Conservation (phyloP, 495 filamentous ascomycete species). For the Penicillium goetzii region DNA sequence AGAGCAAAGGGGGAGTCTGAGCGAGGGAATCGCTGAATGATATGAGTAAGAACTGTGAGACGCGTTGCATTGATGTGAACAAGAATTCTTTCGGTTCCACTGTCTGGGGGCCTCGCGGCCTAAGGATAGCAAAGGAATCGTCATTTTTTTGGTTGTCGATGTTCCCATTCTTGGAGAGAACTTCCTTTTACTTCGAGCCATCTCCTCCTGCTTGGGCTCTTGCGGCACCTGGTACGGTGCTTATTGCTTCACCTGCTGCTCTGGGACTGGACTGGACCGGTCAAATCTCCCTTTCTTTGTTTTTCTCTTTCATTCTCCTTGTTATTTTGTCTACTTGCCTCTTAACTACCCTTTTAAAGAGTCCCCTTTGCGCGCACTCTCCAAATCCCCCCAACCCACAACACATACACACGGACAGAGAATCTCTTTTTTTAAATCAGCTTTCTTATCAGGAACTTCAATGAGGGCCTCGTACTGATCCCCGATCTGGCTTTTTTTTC, state of each 20-base stretch:
- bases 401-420: slow-evolving; percentile 38
- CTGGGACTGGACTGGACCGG: slow-evolving; percentile 13
- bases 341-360: slow-evolving; percentile 37
- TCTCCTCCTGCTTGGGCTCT: slow-evolving; percentile 16
- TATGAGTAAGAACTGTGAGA: slow-evolving; percentile 13
- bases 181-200: slow-evolving; percentile 17
- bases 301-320: slow-evolving; percentile 32
- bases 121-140: slow-evolving; percentile 17
- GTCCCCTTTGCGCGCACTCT: slow-evolving; percentile 40
- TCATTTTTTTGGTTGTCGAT: slow-evolving; percentile 8
- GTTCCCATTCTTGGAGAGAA: background rate
- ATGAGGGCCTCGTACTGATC: slow-evolving; percentile 34
- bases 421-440: slow-evolving; percentile 36
- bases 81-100: slow-evolving; percentile 10
- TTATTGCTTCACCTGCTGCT: slow-evolving; percentile 16
- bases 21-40: background rate
- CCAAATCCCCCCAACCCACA: slow-evolving; percentile 26
- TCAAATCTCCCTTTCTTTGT: slow-evolving; percentile 23
- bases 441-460: slow-evolving; percentile 39
- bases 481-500: slow-evolving; percentile 33
- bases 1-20: slow-evolving; percentile 14
- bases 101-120: slow-evolving; percentile 18
- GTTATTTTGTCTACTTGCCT: slow-evolving; percentile 40
- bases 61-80: slow-evolving; percentile 14
- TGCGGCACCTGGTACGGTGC: slow-evolving; percentile 4